phyloP scores from a whole-genome alignment of 164 flowering plant genomes.

The Stephania cephalantha region DNA sequence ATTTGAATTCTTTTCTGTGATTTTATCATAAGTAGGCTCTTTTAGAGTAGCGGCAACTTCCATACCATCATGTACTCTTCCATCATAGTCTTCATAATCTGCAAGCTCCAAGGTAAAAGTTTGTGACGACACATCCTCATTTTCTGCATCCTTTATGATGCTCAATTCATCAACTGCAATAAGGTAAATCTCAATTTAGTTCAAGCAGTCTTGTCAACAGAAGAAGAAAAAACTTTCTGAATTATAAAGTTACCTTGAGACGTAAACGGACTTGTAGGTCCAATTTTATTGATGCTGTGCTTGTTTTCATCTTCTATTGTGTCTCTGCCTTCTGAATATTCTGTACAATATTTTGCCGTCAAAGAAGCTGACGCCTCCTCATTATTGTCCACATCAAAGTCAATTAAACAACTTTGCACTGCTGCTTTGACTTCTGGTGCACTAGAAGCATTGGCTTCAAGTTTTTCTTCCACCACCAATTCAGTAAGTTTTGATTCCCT shows the following conservation, averaged over 20 bases:
- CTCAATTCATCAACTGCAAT: not conserved
- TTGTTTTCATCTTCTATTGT: not conserved
- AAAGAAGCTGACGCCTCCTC: not conserved
- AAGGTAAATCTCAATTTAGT: not conserved
- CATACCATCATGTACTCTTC: not conserved
- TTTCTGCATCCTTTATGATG: not conserved
- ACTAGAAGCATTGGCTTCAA: not conserved
- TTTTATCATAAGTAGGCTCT: not conserved
- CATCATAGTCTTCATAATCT: not conserved
- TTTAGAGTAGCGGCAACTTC: not conserved
- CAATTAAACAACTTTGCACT: not conserved
- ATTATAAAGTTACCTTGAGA: not conserved
- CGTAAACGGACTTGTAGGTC: not conserved
- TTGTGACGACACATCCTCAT: not conserved
- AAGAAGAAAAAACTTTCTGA: not conserved
- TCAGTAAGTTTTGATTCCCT: not conserved
- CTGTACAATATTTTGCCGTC: not conserved
- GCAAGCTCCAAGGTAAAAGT: not conserved
- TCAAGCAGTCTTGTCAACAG: not conserved
- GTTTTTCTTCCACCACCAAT: not conserved
- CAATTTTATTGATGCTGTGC: not conserved
- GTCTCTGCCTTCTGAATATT: not conserved
- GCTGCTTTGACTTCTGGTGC: not conserved
- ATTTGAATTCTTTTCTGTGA: not conserved
- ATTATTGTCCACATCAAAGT: not conserved